Evolutionary conservation across 148 eudicot species (phyloP).

Genomic region (Heliosperma pusillum): DNA sequence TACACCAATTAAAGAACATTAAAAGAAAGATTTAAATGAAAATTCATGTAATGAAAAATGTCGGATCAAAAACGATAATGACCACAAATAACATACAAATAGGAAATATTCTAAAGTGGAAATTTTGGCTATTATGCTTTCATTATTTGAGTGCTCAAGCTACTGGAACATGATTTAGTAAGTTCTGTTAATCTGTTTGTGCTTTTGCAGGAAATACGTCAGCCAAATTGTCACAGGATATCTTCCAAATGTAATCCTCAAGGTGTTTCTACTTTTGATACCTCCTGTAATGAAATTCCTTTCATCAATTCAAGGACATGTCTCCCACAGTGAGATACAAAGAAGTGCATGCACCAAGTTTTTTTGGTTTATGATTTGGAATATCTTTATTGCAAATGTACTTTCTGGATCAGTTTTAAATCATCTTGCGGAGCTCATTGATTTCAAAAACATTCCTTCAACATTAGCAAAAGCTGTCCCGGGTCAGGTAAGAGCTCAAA

Average conservation of each 20-base stretch:
- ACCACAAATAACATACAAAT: neutral
- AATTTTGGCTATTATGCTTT: too few species aligned
- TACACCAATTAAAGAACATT: too few species aligned
- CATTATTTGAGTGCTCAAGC: neutral
- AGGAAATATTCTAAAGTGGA: too few species aligned
- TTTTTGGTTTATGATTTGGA: conserved; percentile 72
- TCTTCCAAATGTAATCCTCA: conserved; percentile 76
- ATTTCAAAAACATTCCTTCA: conserved; percentile 52
- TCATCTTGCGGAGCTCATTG: conserved; percentile 46
- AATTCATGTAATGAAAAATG: too few species aligned
- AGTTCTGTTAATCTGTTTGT: conserved; percentile 9
- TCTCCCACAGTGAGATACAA: conserved; percentile 61
- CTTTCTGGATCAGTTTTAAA: conserved; percentile 67
- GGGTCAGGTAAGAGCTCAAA: conserved; percentile 46
- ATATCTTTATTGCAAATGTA: conserved; percentile 68
- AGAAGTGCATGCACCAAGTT: conserved; percentile 72
- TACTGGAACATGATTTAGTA: neutral
- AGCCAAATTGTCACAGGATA: conserved; percentile 69
- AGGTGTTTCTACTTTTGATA: conserved; percentile 49
- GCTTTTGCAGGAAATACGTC: conserved; percentile 48
- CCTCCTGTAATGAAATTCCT: conserved; percentile 76
- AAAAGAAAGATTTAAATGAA: too few species aligned
- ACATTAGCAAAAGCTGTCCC: conserved; percentile 63
- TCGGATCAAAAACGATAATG: too few species aligned
- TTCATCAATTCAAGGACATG: conserved; percentile 67